Evolutionary conservation across 768 basidiomycete genomes (phyloP).

Genomic region (Termitomyces sp.): DNA sequence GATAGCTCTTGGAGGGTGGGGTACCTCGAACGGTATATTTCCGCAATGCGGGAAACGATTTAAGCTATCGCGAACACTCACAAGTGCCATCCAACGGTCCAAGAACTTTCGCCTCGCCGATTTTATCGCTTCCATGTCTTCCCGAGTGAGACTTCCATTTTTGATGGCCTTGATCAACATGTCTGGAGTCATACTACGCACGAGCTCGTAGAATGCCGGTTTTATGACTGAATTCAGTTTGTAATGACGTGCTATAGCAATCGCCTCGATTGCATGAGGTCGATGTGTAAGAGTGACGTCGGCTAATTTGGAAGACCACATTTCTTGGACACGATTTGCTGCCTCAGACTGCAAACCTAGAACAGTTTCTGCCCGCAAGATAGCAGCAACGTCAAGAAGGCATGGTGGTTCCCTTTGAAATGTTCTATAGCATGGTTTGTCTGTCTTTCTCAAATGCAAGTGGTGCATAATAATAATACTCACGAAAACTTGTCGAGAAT

Average conservation of each 20-base stretch:
- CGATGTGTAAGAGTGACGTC: slow-evolving; percentile 13
- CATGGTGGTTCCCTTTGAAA: slow-evolving; percentile 15
- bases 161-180: background rate
- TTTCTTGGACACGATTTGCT: slow-evolving; percentile 16
- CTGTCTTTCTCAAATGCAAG: too few species aligned
- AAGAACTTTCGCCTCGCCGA: slow-evolving; percentile 11
- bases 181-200: background rate
- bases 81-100: slow-evolving; percentile 1
- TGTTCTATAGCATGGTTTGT: slow-evolving; percentile 7
- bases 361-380: slow-evolving; percentile 26
- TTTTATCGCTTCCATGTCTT: slow-evolving; percentile 6
- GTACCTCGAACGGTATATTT: too few species aligned
- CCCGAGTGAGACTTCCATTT: background rate
- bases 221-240: slow-evolving; percentile 18
- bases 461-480: slow-evolving; percentile 2
- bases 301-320: slow-evolving; percentile 25
- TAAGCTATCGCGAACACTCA: background rate
- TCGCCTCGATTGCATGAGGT: slow-evolving; percentile 22
- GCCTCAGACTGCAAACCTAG: slow-evolving; percentile 23
- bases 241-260: slow-evolving; percentile 24
- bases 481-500: slow-evolving; percentile 28
- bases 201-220: slow-evolving; percentile 6
- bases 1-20: background rate
- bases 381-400: slow-evolving; percentile 21
- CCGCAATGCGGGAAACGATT: background rate